These are phyloP conservation scores for Sarocladiaceae sp. DNA, from an alignment of 2,329 filamentous ascomycete species.

Conservation along the genomic window DNA sequence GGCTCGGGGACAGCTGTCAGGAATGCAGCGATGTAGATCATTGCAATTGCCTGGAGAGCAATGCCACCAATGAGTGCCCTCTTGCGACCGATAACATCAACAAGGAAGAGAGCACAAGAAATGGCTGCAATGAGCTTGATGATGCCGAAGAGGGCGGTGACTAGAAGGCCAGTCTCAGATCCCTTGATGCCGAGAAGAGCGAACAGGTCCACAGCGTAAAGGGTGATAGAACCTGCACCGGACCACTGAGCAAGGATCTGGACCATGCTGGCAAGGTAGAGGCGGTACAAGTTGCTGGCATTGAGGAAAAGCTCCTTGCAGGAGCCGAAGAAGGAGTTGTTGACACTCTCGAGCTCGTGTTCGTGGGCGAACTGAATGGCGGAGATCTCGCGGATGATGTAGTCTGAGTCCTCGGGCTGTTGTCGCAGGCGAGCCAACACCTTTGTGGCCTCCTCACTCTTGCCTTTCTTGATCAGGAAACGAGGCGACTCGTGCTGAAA, in stretches of 20 bases:
- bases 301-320: conserved; percentile 65
- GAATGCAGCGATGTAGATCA: conserved; percentile 60
- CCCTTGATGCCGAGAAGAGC: conserved; percentile 66
- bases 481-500: conserved; percentile 67
- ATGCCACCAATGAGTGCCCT: conserved; percentile 59
- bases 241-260: conserved; percentile 74
- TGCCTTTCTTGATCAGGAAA: conserved; percentile 62
- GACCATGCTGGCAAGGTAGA: conserved; percentile 63
- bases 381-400: conserved; percentile 57
- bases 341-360: conserved; percentile 67
- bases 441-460: conserved; percentile 52
- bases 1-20: conserved; percentile 58
- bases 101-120: conserved; percentile 70
- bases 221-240: conserved; percentile 68
- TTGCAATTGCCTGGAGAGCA: conserved; percentile 53
- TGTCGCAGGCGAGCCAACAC: conserved; percentile 56
- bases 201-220: conserved; percentile 74
- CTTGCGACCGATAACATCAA: conserved; percentile 76
- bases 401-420: conserved; percentile 55
- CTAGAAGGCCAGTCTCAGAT: conserved; percentile 63
- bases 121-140: conserved; percentile 67
- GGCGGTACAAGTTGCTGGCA: conserved; percentile 66
- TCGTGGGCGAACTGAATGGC: conserved; percentile 63
- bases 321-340: conserved; percentile 61
- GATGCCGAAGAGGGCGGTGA: conserved; percentile 72